Evolutionary conservation across 805 yeast species (phyloP), one percentile per base, ranked within the genome.

Genomic region (Maudiozyma barnettii): DNA sequence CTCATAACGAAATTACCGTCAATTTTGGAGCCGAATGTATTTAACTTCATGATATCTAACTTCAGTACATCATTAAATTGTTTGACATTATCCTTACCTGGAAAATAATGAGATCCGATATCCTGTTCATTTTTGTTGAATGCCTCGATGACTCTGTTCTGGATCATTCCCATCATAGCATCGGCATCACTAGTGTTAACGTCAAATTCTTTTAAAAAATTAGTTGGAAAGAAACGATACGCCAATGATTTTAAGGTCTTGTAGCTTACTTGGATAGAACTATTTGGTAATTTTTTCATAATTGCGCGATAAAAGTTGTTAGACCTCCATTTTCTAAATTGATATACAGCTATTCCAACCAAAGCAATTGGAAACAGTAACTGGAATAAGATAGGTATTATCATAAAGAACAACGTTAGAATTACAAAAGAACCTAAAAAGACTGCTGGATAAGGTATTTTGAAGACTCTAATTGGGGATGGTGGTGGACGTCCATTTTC

Each of bases 331-430:
- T 45, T 50, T 26, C 48, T 58, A 45, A 57, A 58, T 46, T 62
- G 66, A 31, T 43, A 54, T 9, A 51, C 39, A 7, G 43, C 49
- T n/a, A 59, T 50, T 2, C 51, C 57, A 4, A 48, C 46, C 20
- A 62, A 45, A 3, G 53, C 43, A 26, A 60, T 26, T 5, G 66
- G 66, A 38, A 62, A 48, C 31, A 62, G 49, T 9, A 55, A 38
- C 9, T 51, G 39, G 7, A 55, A 39, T 4, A 57, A 39, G 5
- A 57, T 29, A 6, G 58, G 57, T 10, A 52, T 13, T 4, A 52
- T 40, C 38, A 54, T 26, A 6, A 54, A 13, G n/a, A 50, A n/a
- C 13, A 50, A 4, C 1, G 47, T 16, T 4, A 52, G 20, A 7
- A 48, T 31, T 2, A 53, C 35, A 9, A 44, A 13, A 3, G 54